Evolutionary conservation across 2,329 filamentous ascomycete genomes (phyloP).

Genomic region (Rhinocladiella mackenziei): DNA sequence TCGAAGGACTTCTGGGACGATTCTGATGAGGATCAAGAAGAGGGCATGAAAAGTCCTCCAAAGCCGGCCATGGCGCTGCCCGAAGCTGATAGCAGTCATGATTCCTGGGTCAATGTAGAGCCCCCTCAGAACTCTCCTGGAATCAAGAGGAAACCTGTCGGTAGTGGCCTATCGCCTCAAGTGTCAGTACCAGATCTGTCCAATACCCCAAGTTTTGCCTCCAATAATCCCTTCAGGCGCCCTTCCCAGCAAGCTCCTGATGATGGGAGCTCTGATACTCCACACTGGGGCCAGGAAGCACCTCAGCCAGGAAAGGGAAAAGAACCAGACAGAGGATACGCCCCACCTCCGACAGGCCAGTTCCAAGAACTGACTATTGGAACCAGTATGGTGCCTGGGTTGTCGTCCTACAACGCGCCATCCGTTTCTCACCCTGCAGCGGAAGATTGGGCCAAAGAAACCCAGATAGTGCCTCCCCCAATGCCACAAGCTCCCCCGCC

Average conservation of each 20-base stretch:
- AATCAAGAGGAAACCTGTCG: slow-evolving; percentile 27
- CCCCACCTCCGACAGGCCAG: not conserved
- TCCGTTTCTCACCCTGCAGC: slow-evolving; percentile 3
- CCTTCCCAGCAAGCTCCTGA: slow-evolving; percentile 8
- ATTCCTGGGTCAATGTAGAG: slow-evolving; percentile 20
- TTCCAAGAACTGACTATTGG: slow-evolving; percentile 10
- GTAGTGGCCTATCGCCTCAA: slow-evolving; percentile 6
- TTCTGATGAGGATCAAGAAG: slow-evolving; percentile 19
- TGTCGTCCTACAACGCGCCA: slow-evolving; percentile 8
- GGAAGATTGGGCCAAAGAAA: slow-evolving; percentile 6
- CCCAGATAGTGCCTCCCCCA: slow-evolving; percentile 10
- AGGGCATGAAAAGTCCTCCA: slow-evolving; percentile 12
- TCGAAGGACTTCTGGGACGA: slow-evolving; percentile 31
- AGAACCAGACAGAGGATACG: slow-evolving; percentile 11
- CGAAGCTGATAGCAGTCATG: slow-evolving; percentile 11
- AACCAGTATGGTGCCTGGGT: not conserved
- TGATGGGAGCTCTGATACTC: slow-evolving; percentile 1
- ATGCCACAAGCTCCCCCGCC: slow-evolving; percentile 23
- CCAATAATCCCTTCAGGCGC: slow-evolving; percentile 30
- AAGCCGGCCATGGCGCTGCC: slow-evolving; percentile 5
- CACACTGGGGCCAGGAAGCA: slow-evolving; percentile 10
- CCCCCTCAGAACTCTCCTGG: slow-evolving; percentile 15
- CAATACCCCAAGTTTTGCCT: slow-evolving; percentile 15
- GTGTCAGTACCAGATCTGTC: slow-evolving; percentile 1
- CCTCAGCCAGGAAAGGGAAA: slow-evolving; percentile 14